phyloP scores from a whole-genome alignment of 1,284 basidiomycete genomes.

The Apiotrichum montevideense region DNA sequence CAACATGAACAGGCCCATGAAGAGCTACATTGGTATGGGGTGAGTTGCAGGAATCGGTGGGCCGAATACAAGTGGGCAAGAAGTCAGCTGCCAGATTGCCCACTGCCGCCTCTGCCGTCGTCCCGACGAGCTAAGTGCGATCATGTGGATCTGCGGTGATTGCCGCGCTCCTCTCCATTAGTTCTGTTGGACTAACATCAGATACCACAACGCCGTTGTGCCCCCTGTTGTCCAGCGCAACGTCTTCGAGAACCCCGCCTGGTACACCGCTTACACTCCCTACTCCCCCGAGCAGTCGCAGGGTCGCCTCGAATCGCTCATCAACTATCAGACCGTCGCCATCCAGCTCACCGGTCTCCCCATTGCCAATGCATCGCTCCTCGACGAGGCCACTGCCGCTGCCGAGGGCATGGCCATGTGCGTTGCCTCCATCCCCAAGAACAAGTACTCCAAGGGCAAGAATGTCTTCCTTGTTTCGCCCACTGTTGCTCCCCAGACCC shows the following conservation, averaged over 20 bases:
- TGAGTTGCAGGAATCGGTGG: slow-evolving; percentile 13
- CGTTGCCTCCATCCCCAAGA: slow-evolving; percentile 40
- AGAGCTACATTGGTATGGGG: slow-evolving; percentile 96
- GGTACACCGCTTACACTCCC: slow-evolving; percentile 98
- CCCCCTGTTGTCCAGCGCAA: slow-evolving; percentile 90
- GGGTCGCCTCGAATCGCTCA: slow-evolving; percentile 84
- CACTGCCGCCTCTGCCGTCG: too few species aligned
- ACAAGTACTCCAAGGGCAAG: slow-evolving; percentile 61
- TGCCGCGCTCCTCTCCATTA: too few species aligned
- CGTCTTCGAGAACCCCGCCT: slow-evolving; percentile 93
- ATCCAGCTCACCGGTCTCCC: slow-evolving; percentile 91
- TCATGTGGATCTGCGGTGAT: too few species aligned
- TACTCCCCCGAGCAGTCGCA: slow-evolving; percentile 49
- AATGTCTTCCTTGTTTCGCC: slow-evolving; percentile 77
- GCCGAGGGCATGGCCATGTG: slow-evolving; percentile 64
- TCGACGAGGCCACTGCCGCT: slow-evolving; percentile 88
- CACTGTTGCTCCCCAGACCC: slow-evolving; percentile 76
- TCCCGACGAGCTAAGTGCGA: too few species aligned
- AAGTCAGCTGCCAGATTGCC: too few species aligned
- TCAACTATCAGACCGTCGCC: slow-evolving; percentile 97
- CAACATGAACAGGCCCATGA: slow-evolving; percentile 69
- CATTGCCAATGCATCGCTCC: slow-evolving; percentile 86
- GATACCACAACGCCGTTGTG: slow-evolving; percentile 85
- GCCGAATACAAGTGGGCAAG: too few species aligned
- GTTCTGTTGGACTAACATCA: slow-evolving; percentile 1